Base-by-base conservation (phyloP, 2,329 filamentous ascomycete genomes). In the Coniochaeta prunicola region DNA sequence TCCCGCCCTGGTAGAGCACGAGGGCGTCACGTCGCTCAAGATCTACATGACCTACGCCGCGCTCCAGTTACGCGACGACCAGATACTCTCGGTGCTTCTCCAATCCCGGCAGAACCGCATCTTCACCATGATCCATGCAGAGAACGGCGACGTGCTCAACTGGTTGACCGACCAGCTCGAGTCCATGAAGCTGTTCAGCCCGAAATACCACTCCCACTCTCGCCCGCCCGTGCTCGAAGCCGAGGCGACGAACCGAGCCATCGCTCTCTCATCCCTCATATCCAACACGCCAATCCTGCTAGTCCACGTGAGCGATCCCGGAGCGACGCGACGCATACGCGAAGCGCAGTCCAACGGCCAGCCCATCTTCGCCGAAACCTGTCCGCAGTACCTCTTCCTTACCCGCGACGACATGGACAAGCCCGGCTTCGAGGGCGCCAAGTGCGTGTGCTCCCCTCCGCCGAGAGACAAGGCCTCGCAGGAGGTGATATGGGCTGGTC, bases 371-470 rank as follows among this genome's bases (percentile, higher is more conserved):
- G 80, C 79, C 1, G 80, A 83, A 66, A 84, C 80, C 0, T 83
- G 80, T 62, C 80, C 80, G 1, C 80, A 84, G 61, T 83, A 84
- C 61, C 73, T 83, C 2, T 80, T 80, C 61, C 73, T 84, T 5
- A 81, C 79, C 1, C 73, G 78, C 21, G 73, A 76, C 24, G 76
- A 80, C 64, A 73, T 82, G 3, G 77, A 79, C 58, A 71, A 73
- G 33, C 76, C 76, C 0, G 77, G 77, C 5, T 83, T 83, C 62
- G 79, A 82, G 62, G 80, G 80, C 6, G 79, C 80, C 2, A 82
- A 82, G 65, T 80, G 75, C 62, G 76, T 83, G 3, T 84, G 80
- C 66, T 74, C 74, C n/a, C 80, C 80, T 6, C 80, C 80, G 12
- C 79, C 79, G 0, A 71, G 79, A 12, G 74, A 77, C 54, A 72